These are phyloP conservation scores for Senna tora DNA, from an alignment of 306 rosid genomes.

Conservation along the genomic window DNA sequence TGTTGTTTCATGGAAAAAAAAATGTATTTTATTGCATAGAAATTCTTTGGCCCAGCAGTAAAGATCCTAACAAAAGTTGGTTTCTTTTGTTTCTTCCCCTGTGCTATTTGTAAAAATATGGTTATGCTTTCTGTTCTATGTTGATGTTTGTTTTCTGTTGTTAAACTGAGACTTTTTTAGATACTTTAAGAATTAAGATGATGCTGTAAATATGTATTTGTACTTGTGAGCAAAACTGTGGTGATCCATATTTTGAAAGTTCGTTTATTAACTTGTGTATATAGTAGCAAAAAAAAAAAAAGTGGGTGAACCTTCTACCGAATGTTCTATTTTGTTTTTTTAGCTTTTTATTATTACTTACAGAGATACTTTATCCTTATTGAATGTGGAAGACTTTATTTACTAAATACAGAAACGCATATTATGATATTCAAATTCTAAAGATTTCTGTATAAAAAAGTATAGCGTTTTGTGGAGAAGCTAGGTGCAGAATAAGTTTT, in stretches of 20 bases:
- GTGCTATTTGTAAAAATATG: not conserved
- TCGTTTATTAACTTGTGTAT: not conserved
- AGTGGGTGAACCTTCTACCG: not conserved
- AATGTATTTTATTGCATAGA: not conserved
- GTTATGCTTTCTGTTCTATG: not conserved
- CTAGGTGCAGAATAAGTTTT: not conserved
- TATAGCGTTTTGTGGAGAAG: not conserved
- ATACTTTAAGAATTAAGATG: conserved; percentile 3
- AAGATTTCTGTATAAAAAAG: not conserved
- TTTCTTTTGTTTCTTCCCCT: not conserved
- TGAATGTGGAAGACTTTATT: not conserved
- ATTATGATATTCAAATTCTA: not conserved
- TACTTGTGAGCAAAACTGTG: not conserved
- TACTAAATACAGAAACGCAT: not conserved
- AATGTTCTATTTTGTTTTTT: not conserved
- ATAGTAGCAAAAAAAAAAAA: not conserved
- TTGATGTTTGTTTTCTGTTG: not conserved
- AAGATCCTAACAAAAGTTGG: not conserved
- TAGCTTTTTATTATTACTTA: not conserved
- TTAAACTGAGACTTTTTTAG: not conserved
- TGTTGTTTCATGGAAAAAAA: not conserved
- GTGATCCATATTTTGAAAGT: not conserved
- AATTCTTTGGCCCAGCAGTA: not conserved
- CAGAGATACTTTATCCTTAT: not conserved
- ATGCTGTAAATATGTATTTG: not conserved